Conservation (phyloP, 768 basidiomycete species). For the Russula vinacea region DNA sequence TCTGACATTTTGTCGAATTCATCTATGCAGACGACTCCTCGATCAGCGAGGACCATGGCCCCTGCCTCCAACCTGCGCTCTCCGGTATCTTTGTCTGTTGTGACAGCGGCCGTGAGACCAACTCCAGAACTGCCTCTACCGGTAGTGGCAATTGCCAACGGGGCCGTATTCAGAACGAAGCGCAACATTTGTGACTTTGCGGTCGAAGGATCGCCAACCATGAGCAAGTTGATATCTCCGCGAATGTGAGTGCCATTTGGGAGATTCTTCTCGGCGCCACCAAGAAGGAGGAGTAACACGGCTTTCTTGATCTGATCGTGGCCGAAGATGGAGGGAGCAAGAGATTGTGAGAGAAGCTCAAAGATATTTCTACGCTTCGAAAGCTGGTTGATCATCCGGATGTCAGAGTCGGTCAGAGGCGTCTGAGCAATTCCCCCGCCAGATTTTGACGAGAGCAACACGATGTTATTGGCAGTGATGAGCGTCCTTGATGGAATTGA, state of each 20-base stretch:
- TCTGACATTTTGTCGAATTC: slow-evolving; percentile 99
- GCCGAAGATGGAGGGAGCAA: slow-evolving; percentile 96
- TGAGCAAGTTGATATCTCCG: slow-evolving; percentile 98
- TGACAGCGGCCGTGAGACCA: slow-evolving; percentile 97
- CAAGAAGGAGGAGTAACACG: slow-evolving; percentile 86
- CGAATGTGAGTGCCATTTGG: slow-evolving; percentile 97
- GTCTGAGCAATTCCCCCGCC: slow-evolving; percentile 95
- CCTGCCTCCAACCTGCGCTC: slow-evolving; percentile 96
- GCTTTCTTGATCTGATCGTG: slow-evolving; percentile 96
- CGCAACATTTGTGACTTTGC: slow-evolving; percentile 96
- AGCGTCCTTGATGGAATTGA: slow-evolving; percentile 59
- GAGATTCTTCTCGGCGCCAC: slow-evolving; percentile 96
- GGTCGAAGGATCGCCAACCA: slow-evolving; percentile 99
- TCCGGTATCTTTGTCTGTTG: slow-evolving; percentile 96
- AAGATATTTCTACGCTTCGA: slow-evolving; percentile 86
- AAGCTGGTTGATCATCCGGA: slow-evolving; percentile 93
- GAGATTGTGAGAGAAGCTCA: slow-evolving; percentile 82
- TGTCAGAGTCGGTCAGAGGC: slow-evolving; percentile 87
- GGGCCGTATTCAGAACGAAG: slow-evolving; percentile 93
- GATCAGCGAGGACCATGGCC: slow-evolving; percentile 98
- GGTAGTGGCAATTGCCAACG: slow-evolving; percentile 96
- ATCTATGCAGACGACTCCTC: slow-evolving; percentile 98
- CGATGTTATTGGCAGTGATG: slow-evolving; percentile 92
- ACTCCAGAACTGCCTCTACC: slow-evolving; percentile 98
- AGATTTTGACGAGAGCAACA: slow-evolving; percentile 89